phyloP scores from a whole-genome alignment of 1,284 basidiomycete species.

The Chiua sp. region DNA sequence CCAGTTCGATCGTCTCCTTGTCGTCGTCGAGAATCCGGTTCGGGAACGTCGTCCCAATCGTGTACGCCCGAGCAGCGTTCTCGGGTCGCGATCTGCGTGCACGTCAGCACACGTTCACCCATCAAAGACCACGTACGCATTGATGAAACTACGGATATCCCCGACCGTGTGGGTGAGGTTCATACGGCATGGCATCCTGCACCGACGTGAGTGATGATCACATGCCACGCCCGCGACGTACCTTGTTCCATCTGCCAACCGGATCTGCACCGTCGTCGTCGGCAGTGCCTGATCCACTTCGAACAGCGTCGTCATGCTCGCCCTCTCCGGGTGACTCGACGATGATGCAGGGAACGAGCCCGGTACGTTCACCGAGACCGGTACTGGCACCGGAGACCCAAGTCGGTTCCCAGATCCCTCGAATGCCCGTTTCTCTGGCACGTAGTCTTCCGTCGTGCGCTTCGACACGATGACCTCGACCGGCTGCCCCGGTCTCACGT shows the following conservation, averaged over 20 bases:
- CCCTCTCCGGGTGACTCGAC: not conserved
- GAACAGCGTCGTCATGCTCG: no score
- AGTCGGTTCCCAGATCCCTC: constrained; percentile 84
- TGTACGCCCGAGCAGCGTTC: constrained; percentile 67
- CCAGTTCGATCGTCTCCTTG: constrained; percentile 71
- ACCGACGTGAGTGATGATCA: not conserved
- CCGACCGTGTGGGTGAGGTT: constrained; percentile 92
- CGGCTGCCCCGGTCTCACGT: constrained; percentile 80
- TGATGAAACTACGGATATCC: constrained; percentile 88
- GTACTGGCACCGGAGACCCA: constrained; percentile 68
- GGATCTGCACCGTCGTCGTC: constrained; percentile 90
- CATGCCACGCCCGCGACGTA: constrained; percentile 34
- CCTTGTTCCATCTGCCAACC: constrained; percentile 92
- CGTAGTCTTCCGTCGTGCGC: constrained; percentile 79
- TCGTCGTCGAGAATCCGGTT: constrained; percentile 76
- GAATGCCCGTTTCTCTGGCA: constrained; percentile 61
- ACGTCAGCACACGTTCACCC: constrained; percentile 1
- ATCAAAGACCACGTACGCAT: constrained; percentile 70
- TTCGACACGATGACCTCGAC: constrained; percentile 87
- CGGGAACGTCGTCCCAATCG: constrained; percentile 88
- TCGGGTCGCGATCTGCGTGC: constrained; percentile 74
- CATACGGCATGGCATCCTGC: constrained; percentile 85
- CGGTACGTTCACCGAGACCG: constrained; percentile 53
- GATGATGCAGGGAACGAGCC: constrained; percentile 56
- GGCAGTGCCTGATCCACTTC: constrained; percentile 58